phyloP scores from a whole-genome alignment of 805 yeast genomes.

The Soucietia sequanensis region DNA sequence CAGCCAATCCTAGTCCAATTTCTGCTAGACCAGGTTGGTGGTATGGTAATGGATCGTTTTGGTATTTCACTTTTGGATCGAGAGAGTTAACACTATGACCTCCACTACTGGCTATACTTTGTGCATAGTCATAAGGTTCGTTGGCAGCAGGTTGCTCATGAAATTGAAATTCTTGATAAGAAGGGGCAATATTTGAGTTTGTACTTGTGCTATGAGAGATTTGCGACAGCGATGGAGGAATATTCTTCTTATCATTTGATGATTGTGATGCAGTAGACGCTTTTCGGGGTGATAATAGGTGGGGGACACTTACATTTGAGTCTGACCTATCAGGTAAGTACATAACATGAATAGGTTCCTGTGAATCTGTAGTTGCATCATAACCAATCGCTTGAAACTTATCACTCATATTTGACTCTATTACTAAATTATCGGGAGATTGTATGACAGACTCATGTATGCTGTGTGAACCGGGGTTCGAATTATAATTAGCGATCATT shows the following conservation, averaged over 20 bases:
- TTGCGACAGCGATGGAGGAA: too few species aligned
- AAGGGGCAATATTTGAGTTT: too few species aligned
- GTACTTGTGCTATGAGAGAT: too few species aligned
- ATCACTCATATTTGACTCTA: background rate
- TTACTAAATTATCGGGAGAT: background rate
- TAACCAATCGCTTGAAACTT: constrained; percentile 38
- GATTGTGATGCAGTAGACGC: constrained; percentile 15
- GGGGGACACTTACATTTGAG: constrained; percentile 2
- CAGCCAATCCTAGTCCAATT: constrained; percentile 27
- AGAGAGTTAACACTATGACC: constrained; percentile 11
- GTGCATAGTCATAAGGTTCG: background rate
- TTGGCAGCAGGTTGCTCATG: too few species aligned
- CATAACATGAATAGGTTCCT: constrained; percentile 31
- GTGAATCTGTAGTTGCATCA: constrained; percentile 20
- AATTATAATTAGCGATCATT: too few species aligned
- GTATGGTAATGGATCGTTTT: background rate
- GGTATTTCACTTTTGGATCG: constrained; percentile 12
- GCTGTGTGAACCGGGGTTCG: too few species aligned
- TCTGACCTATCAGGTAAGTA: constrained; percentile 19
- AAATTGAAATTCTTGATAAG: too few species aligned
- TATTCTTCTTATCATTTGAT: constrained; percentile 1
- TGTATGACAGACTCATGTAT: too few species aligned
- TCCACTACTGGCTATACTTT: constrained; percentile 1
- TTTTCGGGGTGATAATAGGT: too few species aligned
- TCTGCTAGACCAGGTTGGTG: constrained; percentile 14